These are phyloP conservation scores for Acorus calamus DNA, from an alignment of 106 monocot genomes.

Conservation along the genomic window DNA sequence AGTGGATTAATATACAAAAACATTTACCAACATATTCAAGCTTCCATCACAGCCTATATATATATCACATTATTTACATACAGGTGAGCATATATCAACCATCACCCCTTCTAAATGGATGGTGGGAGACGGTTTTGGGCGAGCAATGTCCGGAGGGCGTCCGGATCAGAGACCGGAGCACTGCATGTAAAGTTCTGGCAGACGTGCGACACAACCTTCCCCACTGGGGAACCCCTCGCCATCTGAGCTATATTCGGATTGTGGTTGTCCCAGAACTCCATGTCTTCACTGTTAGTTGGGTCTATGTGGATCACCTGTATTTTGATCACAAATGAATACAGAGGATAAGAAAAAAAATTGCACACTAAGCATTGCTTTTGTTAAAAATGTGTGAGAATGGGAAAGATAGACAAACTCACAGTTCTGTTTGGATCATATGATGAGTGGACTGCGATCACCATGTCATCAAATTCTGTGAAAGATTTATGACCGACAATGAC, in stretches of 20 bases:
- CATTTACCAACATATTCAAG: too few relatives aligned
- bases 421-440: slow-evolving; percentile 70
- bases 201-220: slow-evolving; percentile 47
- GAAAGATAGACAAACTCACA: slow-evolving; percentile 23
- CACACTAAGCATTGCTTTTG: too few relatives aligned
- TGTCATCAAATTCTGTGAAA: slow-evolving; percentile 35
- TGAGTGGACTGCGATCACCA: slow-evolving; percentile 45
- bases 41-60: too few relatives aligned
- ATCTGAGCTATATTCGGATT: slow-evolving; percentile 57
- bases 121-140: slow-evolving; percentile 2
- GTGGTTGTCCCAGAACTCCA: slow-evolving; percentile 64
- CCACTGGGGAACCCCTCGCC: slow-evolving; percentile 27
- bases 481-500: slow-evolving; percentile 65
- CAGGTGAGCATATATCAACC: too few relatives aligned
- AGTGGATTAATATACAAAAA: too few relatives aligned
- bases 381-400: not conserved
- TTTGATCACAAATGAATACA: not conserved
- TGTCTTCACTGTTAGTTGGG: slow-evolving; percentile 42
- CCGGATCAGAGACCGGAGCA: slow-evolving; percentile 44
- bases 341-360: not conserved
- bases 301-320: slow-evolving; percentile 84
- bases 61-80: too few relatives aligned
- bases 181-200: slow-evolving; percentile 74
- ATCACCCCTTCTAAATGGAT: too few relatives aligned
- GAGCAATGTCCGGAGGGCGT: slow-evolving; percentile 27